Evolutionary conservation across 805 yeast genomes (phyloP).

Genomic region (Blastobotrys muscicola): DNA sequence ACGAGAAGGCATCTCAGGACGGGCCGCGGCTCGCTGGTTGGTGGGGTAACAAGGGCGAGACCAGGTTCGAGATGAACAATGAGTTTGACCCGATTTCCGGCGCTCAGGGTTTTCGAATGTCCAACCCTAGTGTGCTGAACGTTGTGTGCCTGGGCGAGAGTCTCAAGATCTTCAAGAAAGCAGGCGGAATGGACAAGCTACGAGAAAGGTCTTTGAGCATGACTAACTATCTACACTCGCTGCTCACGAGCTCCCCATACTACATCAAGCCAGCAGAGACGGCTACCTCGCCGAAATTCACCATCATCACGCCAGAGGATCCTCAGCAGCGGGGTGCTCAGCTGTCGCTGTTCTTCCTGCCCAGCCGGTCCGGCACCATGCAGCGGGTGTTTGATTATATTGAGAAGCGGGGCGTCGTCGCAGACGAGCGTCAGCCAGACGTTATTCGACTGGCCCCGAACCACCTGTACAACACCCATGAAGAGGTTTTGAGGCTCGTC

Average conservation of each 20-base stretch:
- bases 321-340: constrained; percentile 67
- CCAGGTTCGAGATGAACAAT: constrained; percentile 73
- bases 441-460: constrained; percentile 87
- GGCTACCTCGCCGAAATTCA: constrained; percentile 36
- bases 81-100: constrained; percentile 71
- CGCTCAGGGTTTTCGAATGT: constrained; percentile 81
- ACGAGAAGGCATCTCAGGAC: constrained; percentile 36
- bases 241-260: constrained; percentile 38
- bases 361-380: constrained; percentile 48
- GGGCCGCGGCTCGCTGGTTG: constrained; percentile 83
- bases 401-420: constrained; percentile 49
- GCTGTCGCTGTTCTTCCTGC: constrained; percentile 60
- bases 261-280: constrained; percentile 30
- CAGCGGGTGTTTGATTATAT: constrained; percentile 43
- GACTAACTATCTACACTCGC: constrained; percentile 46
- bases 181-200: constrained; percentile 55
- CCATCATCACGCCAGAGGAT: constrained; percentile 64
- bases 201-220: constrained; percentile 47
- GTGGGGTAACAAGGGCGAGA: constrained; percentile 82
- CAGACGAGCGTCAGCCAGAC: constrained; percentile 84
- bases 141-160: constrained; percentile 65
- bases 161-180: constrained; percentile 45
- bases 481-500: constrained; percentile 46
- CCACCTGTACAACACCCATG: constrained; percentile 72
- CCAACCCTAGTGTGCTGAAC: constrained; percentile 83